These are phyloP conservation scores for Trypanosoma congolense DNA, from an alignment of 208 protist genomes.

Conservation along the genomic window DNA sequence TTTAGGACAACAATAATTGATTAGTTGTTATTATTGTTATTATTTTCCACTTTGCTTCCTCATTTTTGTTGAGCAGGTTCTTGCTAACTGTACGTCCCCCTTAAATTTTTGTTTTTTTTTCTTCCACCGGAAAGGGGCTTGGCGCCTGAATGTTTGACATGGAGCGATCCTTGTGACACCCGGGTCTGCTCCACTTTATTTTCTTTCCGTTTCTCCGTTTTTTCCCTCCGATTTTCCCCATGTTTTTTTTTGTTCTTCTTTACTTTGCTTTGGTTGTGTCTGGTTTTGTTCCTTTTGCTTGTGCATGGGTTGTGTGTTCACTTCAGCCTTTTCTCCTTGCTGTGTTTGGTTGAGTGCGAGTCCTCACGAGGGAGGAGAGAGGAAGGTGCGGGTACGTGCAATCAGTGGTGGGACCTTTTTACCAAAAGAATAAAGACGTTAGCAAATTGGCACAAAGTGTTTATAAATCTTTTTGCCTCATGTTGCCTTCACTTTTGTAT, in stretches of 20 bases:
- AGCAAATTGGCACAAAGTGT: no score
- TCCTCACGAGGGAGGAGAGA: no score
- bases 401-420: no score
- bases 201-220: not conserved
- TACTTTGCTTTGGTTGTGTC: not conserved
- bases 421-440: no score
- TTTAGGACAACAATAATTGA: not conserved
- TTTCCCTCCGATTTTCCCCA: not conserved
- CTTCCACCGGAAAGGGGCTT: not conserved
- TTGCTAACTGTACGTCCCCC: not conserved
- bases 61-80: not conserved
- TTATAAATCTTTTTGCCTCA: no score
- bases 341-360: no score
- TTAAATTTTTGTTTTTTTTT: slow-evolving; percentile 1
- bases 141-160: no score
- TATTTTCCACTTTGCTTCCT: not conserved
- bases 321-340: not conserved
- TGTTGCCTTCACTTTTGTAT: no score
- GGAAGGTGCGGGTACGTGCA: no score
- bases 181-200: not conserved
- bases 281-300: not conserved
- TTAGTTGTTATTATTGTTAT: not conserved
- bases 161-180: no score
- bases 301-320: no score
- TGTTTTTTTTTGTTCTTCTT: not conserved